A percentile compares a stretch with the other conserved stretches of the same genome.
Conservation (phyloP, 202 grass and related monocot species). For the Setaria viridis region DNA sequence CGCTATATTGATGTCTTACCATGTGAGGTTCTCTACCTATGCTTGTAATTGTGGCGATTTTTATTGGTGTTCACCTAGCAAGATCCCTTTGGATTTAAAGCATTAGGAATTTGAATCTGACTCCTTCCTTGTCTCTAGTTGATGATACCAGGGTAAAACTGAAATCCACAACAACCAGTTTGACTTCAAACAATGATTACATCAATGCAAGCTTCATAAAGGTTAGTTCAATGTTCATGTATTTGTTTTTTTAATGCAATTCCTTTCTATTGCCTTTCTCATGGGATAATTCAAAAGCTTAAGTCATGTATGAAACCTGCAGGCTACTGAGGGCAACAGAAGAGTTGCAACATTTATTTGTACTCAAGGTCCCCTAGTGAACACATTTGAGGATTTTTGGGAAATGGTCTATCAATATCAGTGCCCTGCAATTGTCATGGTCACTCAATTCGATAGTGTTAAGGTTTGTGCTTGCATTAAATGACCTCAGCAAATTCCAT, state of each 20-base stretch:
- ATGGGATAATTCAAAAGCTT: slow-evolving; percentile 13
- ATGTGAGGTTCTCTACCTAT: slow-evolving; percentile 57
- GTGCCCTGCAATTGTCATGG: slow-evolving; percentile 86
- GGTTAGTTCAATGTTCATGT: slow-evolving; percentile 43
- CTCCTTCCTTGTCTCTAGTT: slow-evolving; percentile 56
- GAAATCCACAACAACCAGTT: slow-evolving; percentile 45
- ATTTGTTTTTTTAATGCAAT: not conserved
- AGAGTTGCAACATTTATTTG: slow-evolving; percentile 80
- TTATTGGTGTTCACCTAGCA: slow-evolving; percentile 8
- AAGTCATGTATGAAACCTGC: slow-evolving; percentile 30
- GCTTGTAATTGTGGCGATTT: slow-evolving; percentile 37
- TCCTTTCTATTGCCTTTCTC: slow-evolving; percentile 14
- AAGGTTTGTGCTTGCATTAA: slow-evolving; percentile 63
- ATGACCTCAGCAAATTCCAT: not conserved
- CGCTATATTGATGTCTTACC: slow-evolving; percentile 87
- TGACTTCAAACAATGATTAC: slow-evolving; percentile 52
- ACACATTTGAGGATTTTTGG: slow-evolving; percentile 93
- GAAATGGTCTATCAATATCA: slow-evolving; percentile 80
- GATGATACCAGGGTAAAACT: slow-evolving; percentile 76
- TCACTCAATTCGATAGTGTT: slow-evolving; percentile 70
- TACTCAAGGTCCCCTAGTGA: slow-evolving; percentile 83
- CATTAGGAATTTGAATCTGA: slow-evolving; percentile 37
- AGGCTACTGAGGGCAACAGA: slow-evolving; percentile 55
- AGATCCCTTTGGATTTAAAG: not conserved
- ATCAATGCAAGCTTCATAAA: slow-evolving; percentile 94